phyloP scores from a whole-genome alignment of 2,329 filamentous ascomycete genomes.

The Alternaria arbusti region DNA sequence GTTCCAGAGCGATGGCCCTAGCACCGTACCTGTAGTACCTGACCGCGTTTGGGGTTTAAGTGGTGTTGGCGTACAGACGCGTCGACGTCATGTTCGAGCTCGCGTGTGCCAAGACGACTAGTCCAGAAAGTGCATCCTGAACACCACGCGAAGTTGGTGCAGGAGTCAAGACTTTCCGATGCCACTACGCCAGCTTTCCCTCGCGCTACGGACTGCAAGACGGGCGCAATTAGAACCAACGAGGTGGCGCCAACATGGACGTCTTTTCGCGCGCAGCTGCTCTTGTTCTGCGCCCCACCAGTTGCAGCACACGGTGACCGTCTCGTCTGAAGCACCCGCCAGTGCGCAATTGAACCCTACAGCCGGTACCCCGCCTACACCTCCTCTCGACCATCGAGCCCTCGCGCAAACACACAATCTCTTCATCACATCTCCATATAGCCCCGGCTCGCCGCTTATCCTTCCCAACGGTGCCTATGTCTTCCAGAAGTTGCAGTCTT shows the following conservation, averaged over 20 bases:
- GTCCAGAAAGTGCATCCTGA: constrained; percentile 26
- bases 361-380: constrained; percentile 42
- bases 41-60: neutral
- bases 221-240: constrained; percentile 8
- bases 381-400: constrained; percentile 57
- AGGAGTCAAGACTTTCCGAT: constrained; percentile 35
- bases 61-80: constrained; percentile 2
- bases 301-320: constrained; percentile 30
- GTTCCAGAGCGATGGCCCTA: neutral
- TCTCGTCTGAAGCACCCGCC: constrained; percentile 19
- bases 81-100: constrained; percentile 21
- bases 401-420: constrained; percentile 68
- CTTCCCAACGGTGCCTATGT: constrained; percentile 81
- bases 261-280: constrained; percentile 31
- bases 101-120: constrained; percentile 33
- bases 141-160: constrained; percentile 13
- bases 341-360: constrained; percentile 41
- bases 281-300: constrained; percentile 44
- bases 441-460: constrained; percentile 84
- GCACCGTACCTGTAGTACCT: neutral
- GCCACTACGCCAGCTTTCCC: constrained; percentile 36
- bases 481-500: constrained; percentile 82
- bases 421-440: constrained; percentile 79
- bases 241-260: constrained; percentile 10
- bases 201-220: constrained; percentile 17